Base-by-base conservation (phyloP, 208 protist genomes). In the Leishmania turanica region DNA sequence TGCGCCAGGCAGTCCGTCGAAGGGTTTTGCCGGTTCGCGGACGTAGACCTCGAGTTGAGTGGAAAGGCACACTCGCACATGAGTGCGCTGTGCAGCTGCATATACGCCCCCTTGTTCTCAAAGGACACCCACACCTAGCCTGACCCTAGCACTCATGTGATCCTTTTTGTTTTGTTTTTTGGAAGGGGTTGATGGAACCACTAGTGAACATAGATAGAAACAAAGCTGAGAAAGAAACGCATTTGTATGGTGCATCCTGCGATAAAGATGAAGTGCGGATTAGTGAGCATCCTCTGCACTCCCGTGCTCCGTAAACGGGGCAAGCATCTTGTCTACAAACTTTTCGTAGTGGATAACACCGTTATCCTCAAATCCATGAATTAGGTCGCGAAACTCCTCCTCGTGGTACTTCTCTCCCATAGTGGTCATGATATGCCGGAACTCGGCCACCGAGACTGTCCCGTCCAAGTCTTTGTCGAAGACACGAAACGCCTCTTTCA, bases 401-500 rank as follows among this genome's bases (percentile, higher is more conserved):
- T 99, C 97, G 72, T 94, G 93, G 79, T 99, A 97, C 84, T 99
- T 99, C 84, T 99, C 98, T 45, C 98, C 98, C 87, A 99, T 93
- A 27, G 97, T 99, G 2, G 97, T 99, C 96, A 99, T 99, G 60
- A 99, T 98, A 80, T 99, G 97, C 53, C 96, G 93, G 76, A 99
- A 97, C 81, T 99, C 98, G n/a, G 91, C 91, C 49, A 98, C 95
- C 24, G 95, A 98, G 54, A 99, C 98, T 17, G 91, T 98, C 34
- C 98, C 98, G 87, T 99, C 93, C 40, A 94, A 76, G 84, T 99
- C 95, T 62, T 99, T 98, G 85, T 99, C 98, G 81, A 99, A 99
- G 24, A 99, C 97, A 40, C 95, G 91, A 89, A 99, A 99, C 13
- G 98, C 98, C 83, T 99, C 98, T 65, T 96, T 95, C 17, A 99